Conservation (phyloP, 164 flowering plant genomes). For the Vitis rotundifolia region DNA sequence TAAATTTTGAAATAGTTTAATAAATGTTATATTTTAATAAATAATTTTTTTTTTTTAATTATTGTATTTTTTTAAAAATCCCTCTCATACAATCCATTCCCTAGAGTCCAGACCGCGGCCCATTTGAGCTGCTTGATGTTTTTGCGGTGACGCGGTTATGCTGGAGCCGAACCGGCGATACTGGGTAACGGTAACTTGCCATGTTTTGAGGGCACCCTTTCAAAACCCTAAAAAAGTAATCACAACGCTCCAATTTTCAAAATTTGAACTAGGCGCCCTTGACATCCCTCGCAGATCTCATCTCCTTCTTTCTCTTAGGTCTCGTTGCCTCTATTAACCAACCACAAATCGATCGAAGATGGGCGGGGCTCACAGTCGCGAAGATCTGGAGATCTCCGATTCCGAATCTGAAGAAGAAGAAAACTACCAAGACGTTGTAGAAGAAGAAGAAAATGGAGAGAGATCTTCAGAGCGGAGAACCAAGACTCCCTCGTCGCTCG, state of each 20-base stretch:
- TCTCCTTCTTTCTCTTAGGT: not conserved
- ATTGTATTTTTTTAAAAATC: no score
- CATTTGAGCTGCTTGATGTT: no score
- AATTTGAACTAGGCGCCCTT: slow-evolving; percentile 22
- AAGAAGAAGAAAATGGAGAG: slow-evolving; percentile 7
- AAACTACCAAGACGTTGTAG: slow-evolving; percentile 22
- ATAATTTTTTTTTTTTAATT: no score
- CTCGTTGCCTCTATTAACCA: no score
- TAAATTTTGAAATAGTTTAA: no score
- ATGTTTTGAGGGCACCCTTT: not conserved
- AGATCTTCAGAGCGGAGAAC: slow-evolving; percentile 25
- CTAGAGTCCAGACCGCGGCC: no score
- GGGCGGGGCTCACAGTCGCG: slow-evolving; percentile 73
- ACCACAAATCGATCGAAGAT: slow-evolving; percentile 17
- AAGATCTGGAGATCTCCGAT: slow-evolving; percentile 53
- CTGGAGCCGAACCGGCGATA: not conserved
- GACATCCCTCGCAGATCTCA: not conserved
- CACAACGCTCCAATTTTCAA: slow-evolving; percentile 22
- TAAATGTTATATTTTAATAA: no score
- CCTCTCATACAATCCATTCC: no score
- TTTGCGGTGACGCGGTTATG: not conserved
- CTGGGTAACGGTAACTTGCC: not conserved
- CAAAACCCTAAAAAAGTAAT: not conserved
- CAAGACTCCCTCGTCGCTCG: slow-evolving; percentile 52
- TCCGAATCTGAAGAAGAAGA: slow-evolving; percentile 41